phyloP scores from a whole-genome alignment of 768 basidiomycete species.

The Kwoniella sp. region DNA sequence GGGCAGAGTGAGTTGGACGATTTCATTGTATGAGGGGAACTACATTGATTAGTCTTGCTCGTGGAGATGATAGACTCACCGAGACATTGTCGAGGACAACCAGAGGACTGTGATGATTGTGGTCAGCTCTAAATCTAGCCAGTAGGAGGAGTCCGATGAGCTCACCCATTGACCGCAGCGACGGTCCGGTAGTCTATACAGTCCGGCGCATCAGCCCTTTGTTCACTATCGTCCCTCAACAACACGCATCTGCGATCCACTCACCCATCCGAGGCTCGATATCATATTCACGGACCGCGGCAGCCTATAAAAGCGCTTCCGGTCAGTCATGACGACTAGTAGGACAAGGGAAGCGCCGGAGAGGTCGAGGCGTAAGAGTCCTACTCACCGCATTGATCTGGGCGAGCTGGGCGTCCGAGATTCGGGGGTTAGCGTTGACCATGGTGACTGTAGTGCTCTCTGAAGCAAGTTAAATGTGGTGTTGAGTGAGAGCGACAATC shows the following conservation, averaged over 20 bases:
- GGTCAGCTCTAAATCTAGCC: too few relatives aligned
- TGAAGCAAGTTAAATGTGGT: too few relatives aligned
- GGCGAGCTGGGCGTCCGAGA: slow-evolving; percentile 49
- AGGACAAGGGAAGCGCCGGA: neutral
- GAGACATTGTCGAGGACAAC: slow-evolving; percentile 99
- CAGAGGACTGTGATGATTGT: slow-evolving; percentile 87
- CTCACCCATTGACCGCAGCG: slow-evolving; percentile 94
- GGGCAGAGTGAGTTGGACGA: slow-evolving; percentile 89
- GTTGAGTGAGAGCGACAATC: too few relatives aligned
- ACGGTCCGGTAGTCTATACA: slow-evolving; percentile 91
- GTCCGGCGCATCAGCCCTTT: neutral
- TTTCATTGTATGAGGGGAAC: slow-evolving; percentile 99
- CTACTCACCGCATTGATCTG: slow-evolving; percentile 54
- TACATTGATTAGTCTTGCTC: slow-evolving; percentile 52
- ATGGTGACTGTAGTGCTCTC: slow-evolving; percentile 14
- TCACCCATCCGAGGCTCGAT: slow-evolving; percentile 37
- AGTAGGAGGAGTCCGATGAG: too few relatives aligned
- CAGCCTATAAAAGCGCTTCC: slow-evolving; percentile 32
- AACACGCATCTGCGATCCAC: slow-evolving; percentile 7
- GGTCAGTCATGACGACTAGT: too few relatives aligned
- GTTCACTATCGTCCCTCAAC: neutral
- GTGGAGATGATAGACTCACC: slow-evolving; percentile 59
- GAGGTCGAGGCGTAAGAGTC: slow-evolving; percentile 3
- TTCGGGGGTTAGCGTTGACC: slow-evolving; percentile 32
- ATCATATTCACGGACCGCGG: slow-evolving; percentile 43